Base-by-base conservation (phyloP, 1,139 yeast species). In the Sugiyamaella xylanicola region DNA sequence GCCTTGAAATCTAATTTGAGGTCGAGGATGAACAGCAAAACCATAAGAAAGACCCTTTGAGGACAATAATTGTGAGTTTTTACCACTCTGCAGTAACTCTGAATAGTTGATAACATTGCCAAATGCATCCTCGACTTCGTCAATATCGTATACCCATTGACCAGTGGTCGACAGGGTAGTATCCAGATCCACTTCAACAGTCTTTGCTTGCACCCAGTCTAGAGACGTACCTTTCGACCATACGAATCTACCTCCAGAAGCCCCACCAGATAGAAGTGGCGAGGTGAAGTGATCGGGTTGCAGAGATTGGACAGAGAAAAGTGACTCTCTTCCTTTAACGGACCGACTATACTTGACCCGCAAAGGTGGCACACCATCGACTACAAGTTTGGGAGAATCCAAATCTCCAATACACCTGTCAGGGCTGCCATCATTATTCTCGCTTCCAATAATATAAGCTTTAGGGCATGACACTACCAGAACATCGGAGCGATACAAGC, bases 281-380 rank as follows among this genome's bases (percentile, higher is more conserved):
- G 80, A 76, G 5, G 64, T 59, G 53, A 74, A 72, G 21, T 74
- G 73, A 55, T 77, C 80, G 0, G 84, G 83, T 57, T 77, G 81
- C 19, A 81, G 67, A 44, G 78, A 73, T 52, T 79, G 78, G 51
- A 79, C 81, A 16, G 73, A 72, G 56, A 74, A 76, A 25, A 61
- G 60, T 3, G 74, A 67, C 42, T 74, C 76, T 15, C 73, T 68
- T 13, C 79, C 76, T 16, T 80, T 87, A 62, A 86, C 71, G 32
- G 78, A 76, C 47, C 86, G 79, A 21, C 79, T 78, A 61, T 90
- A 84, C 56, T 80, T 78, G 22, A 89, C 76, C 35, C 78, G 79
- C 50, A 90, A 72, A 0, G 97, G 97, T 0, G 92, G 85, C 1
- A 87, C 87, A 55, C 97, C 97, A 41, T 75, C 74, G 0, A 85